Evolutionary conservation across 2,329 filamentous ascomycete genomes (phyloP), one percentile per base, ranked within the genome.

Genomic region (Exophiala sp.): DNA sequence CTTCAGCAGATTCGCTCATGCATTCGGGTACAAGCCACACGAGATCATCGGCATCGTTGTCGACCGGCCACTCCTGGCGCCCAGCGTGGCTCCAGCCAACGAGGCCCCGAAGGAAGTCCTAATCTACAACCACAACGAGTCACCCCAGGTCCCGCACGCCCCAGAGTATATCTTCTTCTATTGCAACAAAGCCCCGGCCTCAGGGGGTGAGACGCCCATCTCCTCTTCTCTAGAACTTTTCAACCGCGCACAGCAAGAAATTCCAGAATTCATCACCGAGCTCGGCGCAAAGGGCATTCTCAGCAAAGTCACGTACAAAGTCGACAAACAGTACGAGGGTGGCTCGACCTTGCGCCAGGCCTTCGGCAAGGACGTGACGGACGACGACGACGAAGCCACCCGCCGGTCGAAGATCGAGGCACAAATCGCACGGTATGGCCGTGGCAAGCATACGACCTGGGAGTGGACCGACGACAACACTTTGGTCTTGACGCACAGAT

Each of bases 91-190:
- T 1, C 75, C 76, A 0, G 76, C 76, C 3, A 79, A 78, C 51
- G 74, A 78, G 61, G 69, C 75, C 2, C 74, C 75, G 1, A 76
- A 75, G 57, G 70, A 76, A 45, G 72, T 76, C 1, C 65, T 72
- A 6, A 77, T 79, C 38, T 78, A 77, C 61, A 78, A 71, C 58
- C 77, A 79, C 64, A 79, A 79, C 55, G 77, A 79, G 57, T 78
- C 74, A 0, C 73, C 74, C 0, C 76, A 78, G 56, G 75, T 78
- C 0, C 77, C 77, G 1, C 77, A 79, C 54, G 74, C 75, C 0
- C 76, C 77, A 0, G 76, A 75, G 55, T 79, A 79, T 54, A 73
- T 79, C 45, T 77, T 79, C 61, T 78, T 78, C 66, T 78, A 78
- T 43, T 63, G 67, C 1, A 71, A 78, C 52, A 65, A 63, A 5